phyloP scores from a whole-genome alignment of 768 basidiomycete species.

The Mycena maculata region DNA sequence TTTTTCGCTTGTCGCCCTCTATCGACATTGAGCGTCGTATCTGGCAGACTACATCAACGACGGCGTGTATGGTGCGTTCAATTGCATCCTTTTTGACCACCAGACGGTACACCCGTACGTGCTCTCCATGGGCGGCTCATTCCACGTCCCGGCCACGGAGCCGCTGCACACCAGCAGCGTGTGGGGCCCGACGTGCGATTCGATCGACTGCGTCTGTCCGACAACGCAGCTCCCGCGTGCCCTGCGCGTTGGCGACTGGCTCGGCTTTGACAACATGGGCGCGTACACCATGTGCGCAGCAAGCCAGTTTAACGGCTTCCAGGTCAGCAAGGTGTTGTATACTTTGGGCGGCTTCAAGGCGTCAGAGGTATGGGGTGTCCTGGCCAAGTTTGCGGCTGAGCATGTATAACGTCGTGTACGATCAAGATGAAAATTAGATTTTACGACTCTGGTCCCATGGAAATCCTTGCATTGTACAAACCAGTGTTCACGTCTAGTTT shows the following conservation, averaged over 20 bases:
- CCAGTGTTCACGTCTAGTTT: too few relatives aligned
- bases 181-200: conserved; percentile 99
- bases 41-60: conserved; percentile 96
- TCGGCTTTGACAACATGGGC: conserved; percentile 98
- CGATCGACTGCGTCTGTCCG: conserved; percentile 90
- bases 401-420: not conserved
- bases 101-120: conserved; percentile 90
- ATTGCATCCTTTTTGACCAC: conserved; percentile 98
- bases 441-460: too few relatives aligned
- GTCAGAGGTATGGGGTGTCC: conserved; percentile 26
- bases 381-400: conserved; percentile 27
- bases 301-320: conserved; percentile 94
- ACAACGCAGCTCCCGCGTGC: conserved; percentile 70
- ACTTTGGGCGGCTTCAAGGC: conserved; percentile 21
- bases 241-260: conserved; percentile 95
- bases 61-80: conserved; percentile 97
- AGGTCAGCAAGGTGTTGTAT: conserved; percentile 78
- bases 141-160: conserved; percentile 59
- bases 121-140: conserved; percentile 75
- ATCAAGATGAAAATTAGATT: not conserved
- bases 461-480: too few relatives aligned
- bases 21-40: conserved; percentile 22
- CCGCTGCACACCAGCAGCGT: conserved; percentile 69
- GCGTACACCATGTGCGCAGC: conserved; percentile 99
- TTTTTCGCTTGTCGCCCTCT: conserved; percentile 41